Evolutionary conservation across 1,139 yeast species (phyloP), one percentile per base, ranked within the genome.

Genomic region (Yamadazyma triangularis): DNA sequence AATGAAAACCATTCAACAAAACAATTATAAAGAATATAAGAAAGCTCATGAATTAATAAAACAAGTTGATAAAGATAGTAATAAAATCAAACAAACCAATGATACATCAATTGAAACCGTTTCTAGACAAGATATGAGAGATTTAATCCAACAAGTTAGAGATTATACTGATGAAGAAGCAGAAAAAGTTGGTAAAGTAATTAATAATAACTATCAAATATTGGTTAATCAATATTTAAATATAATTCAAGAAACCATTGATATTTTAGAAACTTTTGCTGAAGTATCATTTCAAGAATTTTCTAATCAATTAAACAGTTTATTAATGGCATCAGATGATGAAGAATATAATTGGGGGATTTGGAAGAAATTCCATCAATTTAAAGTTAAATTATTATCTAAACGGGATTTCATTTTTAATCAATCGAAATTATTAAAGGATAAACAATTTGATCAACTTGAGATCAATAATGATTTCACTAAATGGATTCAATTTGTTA

Each of bases 191-290:
- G 69, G 69, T 32, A 47, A 51, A 4, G 42, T 50, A 13, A 53
- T 73, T 23, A 62, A 67, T 31, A 58, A 57, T 8, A 47, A 45
- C 6, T 70, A 65, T 36, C 57, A 53, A 20, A 25, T 36, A 8
- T 40, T 68, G 11, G 40, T 64, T 16, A 50, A 43, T 12, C 57
- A 60, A 16, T 66, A 79, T 30, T 70, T 71, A 32, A 48, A 49
- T 3, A 60, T 65, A 9, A 68, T 81, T 36, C 73, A 73, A 34
- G 67, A 70, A 25, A 70, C 79, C 18, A 63, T 82, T 35, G 88
- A 81, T 41, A 69, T 79, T 1, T 68, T 78, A 48, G 87, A 82
- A 47, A 80, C 81, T 35, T 81, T 80, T 60, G 77, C 80, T n/a
- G 88, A 81, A 32, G 69, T 73, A 4, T 66, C 83, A 12, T 64